Base-by-base conservation (phyloP, 306 rosid genomes). In the Pyrus communis region DNA sequence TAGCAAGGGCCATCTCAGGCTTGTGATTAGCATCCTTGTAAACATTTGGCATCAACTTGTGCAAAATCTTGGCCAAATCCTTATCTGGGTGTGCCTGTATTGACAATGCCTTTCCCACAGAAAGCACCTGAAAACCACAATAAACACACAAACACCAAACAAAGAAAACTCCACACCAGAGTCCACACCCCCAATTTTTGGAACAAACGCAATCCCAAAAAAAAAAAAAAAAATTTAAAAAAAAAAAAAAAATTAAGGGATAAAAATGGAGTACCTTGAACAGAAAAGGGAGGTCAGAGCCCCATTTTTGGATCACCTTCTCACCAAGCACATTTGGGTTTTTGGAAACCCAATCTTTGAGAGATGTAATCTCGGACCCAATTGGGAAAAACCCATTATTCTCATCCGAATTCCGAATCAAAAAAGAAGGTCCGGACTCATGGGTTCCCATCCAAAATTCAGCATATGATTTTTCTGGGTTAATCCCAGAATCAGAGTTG, bases 391-490 rank as follows among this genome's bases (percentile, higher is more conserved):
- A 40, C 67, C 80, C 79, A 57, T 77, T 78, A 46, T 72, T 79
- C 22, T 76, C 82, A 7, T 57, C 77, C 40, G 23, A 42, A 54
- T 83, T 14, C 0, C 8, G 69, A 62, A 76, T 73, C 49, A 95
- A 35, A 65, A 85, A 92, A 7, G 99, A 95, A 1, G 99, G 97
- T 18, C 92, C 99, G 1, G 99, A 92, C 33, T 88, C 89, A 35
- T 88, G 99, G 52, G 97, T 92, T 28, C 99, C 99, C 86, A 95
- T 95, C 99, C 99, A 95, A 43, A 95, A 77, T 81, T 95, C 99
- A 0, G 99, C 97, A 46, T 89, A 95, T 35, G 99, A 92, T 73
- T 73, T 71, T 4, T 87, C 86, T 3, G 86, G 83, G 74, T 80
- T 84, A 71, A 89, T 81, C 71, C 71, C 23, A 1, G 91, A 67